Evolutionary conservation across 495 filamentous ascomycete species (phyloP).

Genomic region (Xylaria acuta): DNA sequence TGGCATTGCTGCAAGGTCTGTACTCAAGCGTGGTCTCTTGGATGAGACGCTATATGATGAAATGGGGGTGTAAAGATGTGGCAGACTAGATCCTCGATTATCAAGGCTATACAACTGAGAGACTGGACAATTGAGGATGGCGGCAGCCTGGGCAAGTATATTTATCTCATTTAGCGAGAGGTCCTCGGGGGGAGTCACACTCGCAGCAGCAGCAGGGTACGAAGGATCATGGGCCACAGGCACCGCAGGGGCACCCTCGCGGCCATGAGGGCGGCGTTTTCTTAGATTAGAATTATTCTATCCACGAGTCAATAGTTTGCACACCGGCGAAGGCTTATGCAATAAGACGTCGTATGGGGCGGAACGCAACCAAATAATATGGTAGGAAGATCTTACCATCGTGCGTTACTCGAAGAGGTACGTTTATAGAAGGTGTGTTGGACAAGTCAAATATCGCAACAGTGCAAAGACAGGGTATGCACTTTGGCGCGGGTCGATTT

Average conservation of each 20-base stretch:
- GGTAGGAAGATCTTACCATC: slow-evolving; percentile 56
- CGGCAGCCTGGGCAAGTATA: slow-evolving; percentile 47
- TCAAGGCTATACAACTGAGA: slow-evolving; percentile 37
- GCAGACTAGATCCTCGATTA: slow-evolving; percentile 37
- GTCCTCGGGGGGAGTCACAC: slow-evolving; percentile 38
- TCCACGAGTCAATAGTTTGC: slow-evolving; percentile 54
- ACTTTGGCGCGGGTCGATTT: slow-evolving; percentile 36
- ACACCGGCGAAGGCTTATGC: slow-evolving; percentile 37
- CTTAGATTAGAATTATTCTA: slow-evolving; percentile 57
- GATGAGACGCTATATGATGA: slow-evolving; percentile 33
- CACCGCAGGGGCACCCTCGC: slow-evolving; percentile 48
- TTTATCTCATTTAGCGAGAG: slow-evolving; percentile 46
- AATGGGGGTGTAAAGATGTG: slow-evolving; percentile 31
- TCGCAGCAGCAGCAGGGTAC: slow-evolving; percentile 38
- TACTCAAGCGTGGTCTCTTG: slow-evolving; percentile 47
- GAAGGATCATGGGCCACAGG: slow-evolving; percentile 46
- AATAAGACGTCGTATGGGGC: slow-evolving; percentile 37
- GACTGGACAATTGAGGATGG: slow-evolving; percentile 39
- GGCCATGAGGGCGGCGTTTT: slow-evolving; percentile 54
- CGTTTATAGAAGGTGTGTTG: slow-evolving; percentile 44
- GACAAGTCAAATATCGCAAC: slow-evolving; percentile 41
- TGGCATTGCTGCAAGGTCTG: slow-evolving; percentile 36
- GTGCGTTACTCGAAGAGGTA: slow-evolving; percentile 34
- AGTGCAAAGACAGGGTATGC: slow-evolving; percentile 40
- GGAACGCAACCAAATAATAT: slow-evolving; percentile 36